These are phyloP conservation scores for Backusella luteola DNA, from an alignment of 192 early-diverging fungal species.

Conservation along the genomic window DNA sequence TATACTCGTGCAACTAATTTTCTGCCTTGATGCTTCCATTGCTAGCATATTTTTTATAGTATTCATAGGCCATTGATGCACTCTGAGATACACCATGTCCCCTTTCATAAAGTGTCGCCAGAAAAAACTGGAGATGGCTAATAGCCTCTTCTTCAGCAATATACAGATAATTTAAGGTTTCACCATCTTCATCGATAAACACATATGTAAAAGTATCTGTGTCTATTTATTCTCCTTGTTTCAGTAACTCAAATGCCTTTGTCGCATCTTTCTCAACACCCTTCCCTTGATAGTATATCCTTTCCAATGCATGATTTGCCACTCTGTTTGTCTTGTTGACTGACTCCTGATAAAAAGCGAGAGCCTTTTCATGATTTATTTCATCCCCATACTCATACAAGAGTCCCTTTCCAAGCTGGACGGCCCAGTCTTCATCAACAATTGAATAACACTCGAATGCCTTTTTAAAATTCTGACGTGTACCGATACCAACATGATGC, in stretches of 20 bases:
- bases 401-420: too few relatives aligned
- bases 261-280: not conserved
- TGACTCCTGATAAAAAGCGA: too few relatives aligned
- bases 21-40: not conserved
- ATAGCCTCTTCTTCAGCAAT: not conserved
- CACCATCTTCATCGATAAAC: not conserved
- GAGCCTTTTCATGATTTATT: too few relatives aligned
- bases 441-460: too few relatives aligned
- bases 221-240: not conserved
- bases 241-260: not conserved
- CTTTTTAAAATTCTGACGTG: too few relatives aligned
- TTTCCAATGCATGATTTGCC: too few relatives aligned
- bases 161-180: not conserved
- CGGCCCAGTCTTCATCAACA: too few relatives aligned
- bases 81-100: too few relatives aligned
- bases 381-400: too few relatives aligned
- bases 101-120: not conserved
- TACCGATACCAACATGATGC: too few relatives aligned
- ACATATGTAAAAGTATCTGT: not conserved
- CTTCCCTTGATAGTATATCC: not conserved
- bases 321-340: too few relatives aligned
- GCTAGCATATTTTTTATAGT: not conserved
- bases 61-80: not conserved
- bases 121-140: not conserved
- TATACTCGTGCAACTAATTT: not conserved